Percentiles rank a stretch among this genome's conserved stretches.
phyloP scores from a whole-genome alignment of 208 protist species.

The Crithidia mellificae region DNA sequence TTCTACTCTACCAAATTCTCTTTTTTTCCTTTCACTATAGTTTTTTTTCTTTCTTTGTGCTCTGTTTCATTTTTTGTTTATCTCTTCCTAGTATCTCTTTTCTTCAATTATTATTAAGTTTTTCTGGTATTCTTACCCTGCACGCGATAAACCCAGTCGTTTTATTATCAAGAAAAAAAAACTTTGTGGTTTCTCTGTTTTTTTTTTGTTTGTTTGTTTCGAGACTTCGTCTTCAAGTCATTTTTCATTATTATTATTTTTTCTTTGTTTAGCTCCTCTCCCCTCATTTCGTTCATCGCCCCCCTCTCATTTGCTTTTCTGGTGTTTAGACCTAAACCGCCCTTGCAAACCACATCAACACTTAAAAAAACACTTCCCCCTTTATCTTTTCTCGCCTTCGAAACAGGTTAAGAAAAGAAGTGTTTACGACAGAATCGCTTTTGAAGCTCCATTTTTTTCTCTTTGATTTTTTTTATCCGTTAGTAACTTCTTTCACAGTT shows the following conservation, averaged over 20 bases:
- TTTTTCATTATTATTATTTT: slow-evolving; percentile 3
- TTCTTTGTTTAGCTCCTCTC: not conserved
- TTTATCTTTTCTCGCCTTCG: not conserved
- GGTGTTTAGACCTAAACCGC: slow-evolving; percentile 3
- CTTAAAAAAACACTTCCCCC: not conserved
- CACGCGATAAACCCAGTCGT: not conserved
- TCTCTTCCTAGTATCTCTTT: slow-evolving; percentile 3
- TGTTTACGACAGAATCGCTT: not conserved
- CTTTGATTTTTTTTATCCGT: slow-evolving; percentile 18
- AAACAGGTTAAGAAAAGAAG: not conserved
- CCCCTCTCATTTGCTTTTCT: slow-evolving; percentile 13
- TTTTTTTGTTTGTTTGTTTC: not conserved
- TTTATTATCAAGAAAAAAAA: not conserved
- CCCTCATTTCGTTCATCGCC: slow-evolving; percentile 8
- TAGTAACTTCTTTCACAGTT: not conserved
- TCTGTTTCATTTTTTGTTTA: too few relatives aligned
- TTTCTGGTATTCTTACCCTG: not conserved
- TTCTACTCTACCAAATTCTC: slow-evolving; percentile 1
- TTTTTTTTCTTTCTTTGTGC: slow-evolving; percentile 8
- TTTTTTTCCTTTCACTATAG: slow-evolving; percentile 1
- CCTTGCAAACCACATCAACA: not conserved
- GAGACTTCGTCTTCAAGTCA: not conserved
- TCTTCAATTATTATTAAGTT: not conserved
- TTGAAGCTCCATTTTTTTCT: not conserved
- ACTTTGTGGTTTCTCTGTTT: not conserved